These are phyloP conservation scores for Exophiala aquamarina DNA, from an alignment of 2,329 filamentous ascomycete species.

Conservation along the genomic window DNA sequence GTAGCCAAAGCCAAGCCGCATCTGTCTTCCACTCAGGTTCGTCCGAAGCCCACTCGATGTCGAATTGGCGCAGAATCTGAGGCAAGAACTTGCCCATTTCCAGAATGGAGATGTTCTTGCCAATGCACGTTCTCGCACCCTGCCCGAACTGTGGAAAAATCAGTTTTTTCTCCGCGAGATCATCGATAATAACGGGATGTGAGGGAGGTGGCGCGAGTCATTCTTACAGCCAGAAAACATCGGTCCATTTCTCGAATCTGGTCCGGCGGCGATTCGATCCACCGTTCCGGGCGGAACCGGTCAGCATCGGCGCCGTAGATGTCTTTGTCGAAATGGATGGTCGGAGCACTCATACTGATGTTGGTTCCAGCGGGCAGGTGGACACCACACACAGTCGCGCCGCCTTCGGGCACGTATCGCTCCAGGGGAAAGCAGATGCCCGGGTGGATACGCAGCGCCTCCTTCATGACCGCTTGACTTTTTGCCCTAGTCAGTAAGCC, in stretches of 20 bases:
- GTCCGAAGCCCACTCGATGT: slow-evolving; percentile 3
- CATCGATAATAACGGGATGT: no score
- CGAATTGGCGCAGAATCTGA: slow-evolving; percentile 32
- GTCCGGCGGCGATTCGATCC: slow-evolving; percentile 37
- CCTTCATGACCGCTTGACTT: slow-evolving; percentile 39
- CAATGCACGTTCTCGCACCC: slow-evolving; percentile 31
- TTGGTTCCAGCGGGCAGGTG: slow-evolving; percentile 24
- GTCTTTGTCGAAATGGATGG: slow-evolving; percentile 9
- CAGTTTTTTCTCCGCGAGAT: no score
- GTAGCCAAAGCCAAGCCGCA: slow-evolving; percentile 8
- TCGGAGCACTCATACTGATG: slow-evolving; percentile 26
- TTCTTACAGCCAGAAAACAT: slow-evolving; percentile 5
- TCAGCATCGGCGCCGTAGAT: slow-evolving; percentile 22
- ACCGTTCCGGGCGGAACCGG: slow-evolving; percentile 45
- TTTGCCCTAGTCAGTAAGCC: no score
- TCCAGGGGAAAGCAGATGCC: slow-evolving; percentile 31
- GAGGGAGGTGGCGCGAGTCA: no score
- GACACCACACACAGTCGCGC: slow-evolving; percentile 24
- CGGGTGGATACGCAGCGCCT: slow-evolving; percentile 38
- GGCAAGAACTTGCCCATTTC: slow-evolving; percentile 41
- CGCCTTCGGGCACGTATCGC: slow-evolving; percentile 28
- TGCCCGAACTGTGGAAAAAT: slow-evolving; percentile 26
- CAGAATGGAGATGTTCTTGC: slow-evolving; percentile 39
- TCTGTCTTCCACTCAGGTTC: slow-evolving; percentile 3
- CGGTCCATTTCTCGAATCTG: slow-evolving; percentile 33